phyloP scores from a whole-genome alignment of 257 asterid genomes.

The Schizonepeta tenuifolia region DNA sequence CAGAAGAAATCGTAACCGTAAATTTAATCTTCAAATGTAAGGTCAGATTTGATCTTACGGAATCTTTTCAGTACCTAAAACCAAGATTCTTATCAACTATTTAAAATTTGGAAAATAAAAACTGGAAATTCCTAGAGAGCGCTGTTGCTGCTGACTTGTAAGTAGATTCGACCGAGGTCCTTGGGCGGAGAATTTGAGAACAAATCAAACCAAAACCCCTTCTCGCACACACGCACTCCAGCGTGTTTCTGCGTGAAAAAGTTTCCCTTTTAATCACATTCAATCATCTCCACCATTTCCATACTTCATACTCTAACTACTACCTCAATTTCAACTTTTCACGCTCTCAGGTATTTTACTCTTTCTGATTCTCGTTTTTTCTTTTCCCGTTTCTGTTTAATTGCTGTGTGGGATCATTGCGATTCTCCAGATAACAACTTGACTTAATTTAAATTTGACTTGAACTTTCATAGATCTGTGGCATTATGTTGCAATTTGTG shows the following conservation, averaged over 20 bases:
- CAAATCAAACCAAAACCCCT: slow-evolving; percentile 8
- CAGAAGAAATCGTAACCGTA: slow-evolving; percentile 13
- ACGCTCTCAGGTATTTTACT: slow-evolving; percentile 21
- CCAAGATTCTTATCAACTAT: slow-evolving; percentile 14
- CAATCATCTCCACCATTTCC: neutral
- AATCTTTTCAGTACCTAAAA: slow-evolving; percentile 1
- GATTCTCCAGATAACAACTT: neutral
- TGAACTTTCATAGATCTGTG: slow-evolving; percentile 35
- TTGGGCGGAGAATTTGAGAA: slow-evolving; percentile 40
- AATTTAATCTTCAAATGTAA: neutral
- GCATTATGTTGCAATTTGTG: slow-evolving; percentile 21
- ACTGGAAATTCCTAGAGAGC: neutral
- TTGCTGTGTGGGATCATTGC: neutral
- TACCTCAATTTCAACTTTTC: slow-evolving; percentile 15
- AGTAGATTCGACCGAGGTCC: slow-evolving; percentile 38
- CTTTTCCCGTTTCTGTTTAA: neutral
- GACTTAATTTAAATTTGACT: neutral
- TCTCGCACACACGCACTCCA: slow-evolving; percentile 20
- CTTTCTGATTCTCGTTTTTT: neutral
- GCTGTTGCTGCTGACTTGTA: slow-evolving; percentile 25
- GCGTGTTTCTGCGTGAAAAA: slow-evolving; percentile 26
- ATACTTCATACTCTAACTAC: neutral
- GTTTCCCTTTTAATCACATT: slow-evolving; percentile 9
- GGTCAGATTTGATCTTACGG: slow-evolving; percentile 29
- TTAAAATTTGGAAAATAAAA: neutral